A percentile compares a stretch with the other conserved stretches of the same genome.
Conservation (phyloP, 805 yeast species). For the Saccharomycopsis sp. region DNA sequence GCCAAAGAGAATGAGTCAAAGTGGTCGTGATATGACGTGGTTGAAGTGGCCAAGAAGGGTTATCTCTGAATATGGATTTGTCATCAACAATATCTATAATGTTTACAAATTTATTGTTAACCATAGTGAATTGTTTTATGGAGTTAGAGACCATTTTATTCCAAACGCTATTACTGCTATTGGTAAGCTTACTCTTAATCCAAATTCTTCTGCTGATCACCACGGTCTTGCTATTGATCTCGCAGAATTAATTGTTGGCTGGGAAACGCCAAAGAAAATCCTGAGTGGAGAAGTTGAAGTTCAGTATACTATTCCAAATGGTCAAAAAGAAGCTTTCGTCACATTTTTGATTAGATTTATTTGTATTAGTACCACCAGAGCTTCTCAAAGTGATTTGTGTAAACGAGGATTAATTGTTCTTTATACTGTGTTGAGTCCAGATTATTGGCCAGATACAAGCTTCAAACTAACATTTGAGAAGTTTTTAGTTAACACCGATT, state of each 20-base stretch:
- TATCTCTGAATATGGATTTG: constrained; percentile 78
- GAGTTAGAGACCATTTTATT: constrained; percentile 82
- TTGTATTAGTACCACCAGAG: constrained; percentile 78
- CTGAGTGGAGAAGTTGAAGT: constrained; percentile 32
- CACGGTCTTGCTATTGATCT: constrained; percentile 83
- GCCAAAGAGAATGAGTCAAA: constrained; percentile 52
- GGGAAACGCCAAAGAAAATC: constrained; percentile 49
- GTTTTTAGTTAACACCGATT: constrained; percentile 72
- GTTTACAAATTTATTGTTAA: constrained; percentile 85
- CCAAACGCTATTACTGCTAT: constrained; percentile 85
- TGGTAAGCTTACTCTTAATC: constrained; percentile 77
- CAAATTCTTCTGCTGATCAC: constrained; percentile 73
- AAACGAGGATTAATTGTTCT: constrained; percentile 74
- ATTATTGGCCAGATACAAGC: constrained; percentile 83
- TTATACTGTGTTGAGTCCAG: constrained; percentile 62
- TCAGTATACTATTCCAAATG: constrained; percentile 60
- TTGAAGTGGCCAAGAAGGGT: constrained; percentile 93
- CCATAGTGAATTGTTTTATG: constrained; percentile 77
- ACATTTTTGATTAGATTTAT: constrained; percentile 83
- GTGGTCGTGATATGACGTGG: constrained; percentile 43
- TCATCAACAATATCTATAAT: constrained; percentile 66
- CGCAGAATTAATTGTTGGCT: constrained; percentile 73
- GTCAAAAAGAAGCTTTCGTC: constrained; percentile 82
- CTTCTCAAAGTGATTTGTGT: constrained; percentile 79
- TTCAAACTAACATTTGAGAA: constrained; percentile 82